Evolutionary conservation across 2,329 filamentous ascomycete species (phyloP).

Genomic region (Penicillium digitatum): DNA sequence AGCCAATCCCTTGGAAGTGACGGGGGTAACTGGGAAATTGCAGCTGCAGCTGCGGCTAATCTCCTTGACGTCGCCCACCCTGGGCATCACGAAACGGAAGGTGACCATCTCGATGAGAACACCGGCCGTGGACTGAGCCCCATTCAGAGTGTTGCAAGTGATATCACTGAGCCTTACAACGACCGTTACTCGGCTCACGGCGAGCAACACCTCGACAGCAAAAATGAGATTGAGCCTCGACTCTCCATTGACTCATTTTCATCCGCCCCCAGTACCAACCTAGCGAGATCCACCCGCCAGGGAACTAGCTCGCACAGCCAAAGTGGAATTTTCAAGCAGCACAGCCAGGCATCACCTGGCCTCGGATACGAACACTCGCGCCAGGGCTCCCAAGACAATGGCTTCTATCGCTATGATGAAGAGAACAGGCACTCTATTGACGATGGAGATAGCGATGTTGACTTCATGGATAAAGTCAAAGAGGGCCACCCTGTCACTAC

Average conservation of each 20-base stretch:
- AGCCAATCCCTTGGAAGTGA: conserved; percentile 30
- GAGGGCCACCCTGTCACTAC: conserved; percentile 67
- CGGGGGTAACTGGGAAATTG: conserved; percentile 38
- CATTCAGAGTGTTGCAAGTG: conserved; percentile 88
- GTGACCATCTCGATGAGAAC: conserved; percentile 55
- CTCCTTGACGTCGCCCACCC: conserved; percentile 37
- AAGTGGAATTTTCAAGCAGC: conserved; percentile 48
- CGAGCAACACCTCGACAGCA: conserved; percentile 47
- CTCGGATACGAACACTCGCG: conserved; percentile 39
- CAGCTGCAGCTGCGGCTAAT: conserved; percentile 39
- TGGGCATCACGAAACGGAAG: conserved; percentile 50
- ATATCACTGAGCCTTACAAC: conserved; percentile 62
- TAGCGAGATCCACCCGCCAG: conserved; percentile 53
- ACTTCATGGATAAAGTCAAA: conserved; percentile 56
- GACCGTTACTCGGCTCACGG: conserved; percentile 6
- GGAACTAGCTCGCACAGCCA: conserved; percentile 51
- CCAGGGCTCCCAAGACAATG: conserved; percentile 26
- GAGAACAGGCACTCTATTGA: conserved; percentile 51
- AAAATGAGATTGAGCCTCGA: conserved; percentile 48
- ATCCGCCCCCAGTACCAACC: conserved; percentile 56
- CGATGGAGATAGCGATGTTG: conserved; percentile 54
- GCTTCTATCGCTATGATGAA: conserved; percentile 43
- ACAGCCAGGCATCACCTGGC: conserved; percentile 33
- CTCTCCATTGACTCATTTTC: conserved; percentile 58
- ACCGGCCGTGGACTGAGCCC: conserved; percentile 74